Conservation (phyloP, 805 yeast genomes). For the Candida koratica region DNA sequence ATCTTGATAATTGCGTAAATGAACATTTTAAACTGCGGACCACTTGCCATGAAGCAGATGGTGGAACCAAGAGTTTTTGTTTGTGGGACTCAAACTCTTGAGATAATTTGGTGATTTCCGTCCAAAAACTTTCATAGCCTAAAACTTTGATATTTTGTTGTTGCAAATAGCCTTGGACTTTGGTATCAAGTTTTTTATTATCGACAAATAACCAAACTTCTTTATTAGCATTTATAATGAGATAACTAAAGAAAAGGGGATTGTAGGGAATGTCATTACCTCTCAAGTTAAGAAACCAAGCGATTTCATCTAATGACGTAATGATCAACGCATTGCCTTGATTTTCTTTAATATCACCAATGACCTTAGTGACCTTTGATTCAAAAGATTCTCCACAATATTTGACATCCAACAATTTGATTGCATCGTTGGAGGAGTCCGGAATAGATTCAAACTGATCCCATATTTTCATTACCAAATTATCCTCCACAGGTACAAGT, state of each 20-base stretch:
- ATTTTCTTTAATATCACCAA: conserved; percentile 20
- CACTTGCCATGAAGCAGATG: conserved; percentile 39
- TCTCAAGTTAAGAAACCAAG: conserved; percentile 50
- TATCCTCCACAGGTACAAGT: conserved; percentile 46
- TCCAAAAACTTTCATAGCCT: conserved; percentile 46
- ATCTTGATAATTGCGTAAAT: conserved; percentile 25
- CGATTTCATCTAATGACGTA: conserved; percentile 49
- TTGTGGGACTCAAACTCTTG: conserved; percentile 28
- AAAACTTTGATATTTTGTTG: conserved; percentile 28
- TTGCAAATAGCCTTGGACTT: conserved; percentile 23
- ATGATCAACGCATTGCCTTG: conserved; percentile 37
- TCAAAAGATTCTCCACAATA: conserved; percentile 63
- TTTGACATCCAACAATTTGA: conserved; percentile 48
- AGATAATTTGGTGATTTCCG: conserved; percentile 37
- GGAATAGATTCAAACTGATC: conserved; percentile 62
- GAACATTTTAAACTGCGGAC: conserved; percentile 30
- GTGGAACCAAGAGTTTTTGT: conserved; percentile 29
- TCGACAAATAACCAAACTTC: conserved; percentile 42
- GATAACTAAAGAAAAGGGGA: conserved; percentile 48
- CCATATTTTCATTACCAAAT: conserved; percentile 79
- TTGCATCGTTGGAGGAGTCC: conserved; percentile 41
- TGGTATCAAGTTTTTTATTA: conserved; percentile 34
- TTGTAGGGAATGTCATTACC: conserved; percentile 54
- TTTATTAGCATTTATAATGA: conserved; percentile 27
- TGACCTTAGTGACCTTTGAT: conserved; percentile 52